Percentiles rank a stretch among this genome's conserved stretches.
phyloP scores from a whole-genome alignment of 352 stramenopile genomes.

The Lagenidium giganteum region DNA sequence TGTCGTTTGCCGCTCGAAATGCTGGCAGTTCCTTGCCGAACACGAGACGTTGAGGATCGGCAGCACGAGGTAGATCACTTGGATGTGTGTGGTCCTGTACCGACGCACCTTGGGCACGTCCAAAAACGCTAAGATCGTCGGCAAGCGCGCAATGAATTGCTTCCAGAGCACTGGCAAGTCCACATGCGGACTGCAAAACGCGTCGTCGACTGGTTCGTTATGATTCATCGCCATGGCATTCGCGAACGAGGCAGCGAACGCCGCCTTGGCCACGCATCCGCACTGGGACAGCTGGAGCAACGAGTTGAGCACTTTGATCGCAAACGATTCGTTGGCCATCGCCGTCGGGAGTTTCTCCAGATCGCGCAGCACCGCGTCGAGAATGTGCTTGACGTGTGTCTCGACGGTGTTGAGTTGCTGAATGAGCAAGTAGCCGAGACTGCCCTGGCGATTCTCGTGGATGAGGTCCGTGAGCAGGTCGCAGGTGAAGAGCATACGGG shows the following conservation, averaged over 20 bases:
- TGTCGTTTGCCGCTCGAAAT: constrained; percentile 43
- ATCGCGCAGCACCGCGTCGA: constrained; percentile 40
- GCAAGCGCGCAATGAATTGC: constrained; percentile 32
- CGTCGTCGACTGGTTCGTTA: constrained; percentile 10
- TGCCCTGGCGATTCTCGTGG: constrained; percentile 57
- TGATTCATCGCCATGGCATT: constrained; percentile 2
- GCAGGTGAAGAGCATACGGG: constrained; percentile 75
- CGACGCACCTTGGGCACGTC: constrained; percentile 16
- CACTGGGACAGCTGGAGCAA: constrained; percentile 65
- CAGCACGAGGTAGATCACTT: constrained; percentile 71
- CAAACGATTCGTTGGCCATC: constrained; percentile 71
- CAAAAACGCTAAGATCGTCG: constrained; percentile 34
- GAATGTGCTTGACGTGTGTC: constrained; percentile 22
- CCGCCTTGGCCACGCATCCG: constrained; percentile 59
- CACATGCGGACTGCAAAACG: constrained; percentile 36
- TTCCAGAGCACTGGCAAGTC: constrained; percentile 67
- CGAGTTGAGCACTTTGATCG: constrained; percentile 75
- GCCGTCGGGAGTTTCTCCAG: constrained; percentile 39
- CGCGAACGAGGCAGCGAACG: constrained; percentile 21
- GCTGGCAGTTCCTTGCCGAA: constrained; percentile 73
- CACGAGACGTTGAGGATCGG: constrained; percentile 73
- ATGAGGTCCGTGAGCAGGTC: constrained; percentile 75
- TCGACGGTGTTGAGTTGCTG: constrained; percentile 27
- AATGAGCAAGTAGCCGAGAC: constrained; percentile 48
- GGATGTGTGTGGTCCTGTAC: constrained; percentile 59